Conservation (phyloP, 2,329 filamentous ascomycete species). For the Stachybotrys chlorohalonatus region DNA sequence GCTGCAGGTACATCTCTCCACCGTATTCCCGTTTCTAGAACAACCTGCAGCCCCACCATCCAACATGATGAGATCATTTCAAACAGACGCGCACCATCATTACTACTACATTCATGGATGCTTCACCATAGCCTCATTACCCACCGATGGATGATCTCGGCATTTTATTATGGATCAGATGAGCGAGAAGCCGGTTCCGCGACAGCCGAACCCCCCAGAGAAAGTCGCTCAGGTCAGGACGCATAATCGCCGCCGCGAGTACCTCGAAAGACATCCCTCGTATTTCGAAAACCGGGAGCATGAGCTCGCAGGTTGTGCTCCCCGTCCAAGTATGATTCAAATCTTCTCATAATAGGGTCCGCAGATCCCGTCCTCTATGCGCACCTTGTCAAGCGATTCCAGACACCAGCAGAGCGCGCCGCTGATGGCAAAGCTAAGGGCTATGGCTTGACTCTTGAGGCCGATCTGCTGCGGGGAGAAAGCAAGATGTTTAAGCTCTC, state of each 20-base stretch:
- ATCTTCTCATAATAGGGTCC: background rate
- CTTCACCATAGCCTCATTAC: no score
- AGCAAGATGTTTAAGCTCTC: slow-evolving; percentile 56
- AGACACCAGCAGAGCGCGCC: slow-evolving; percentile 63
- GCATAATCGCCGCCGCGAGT: slow-evolving; percentile 72
- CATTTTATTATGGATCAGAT: background rate
- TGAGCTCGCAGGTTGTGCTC: slow-evolving; percentile 38
- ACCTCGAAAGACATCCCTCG: slow-evolving; percentile 60
- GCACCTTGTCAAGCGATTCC: slow-evolving; percentile 66
- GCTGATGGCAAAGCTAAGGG: slow-evolving; percentile 65
- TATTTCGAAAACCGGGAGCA: slow-evolving; percentile 56
- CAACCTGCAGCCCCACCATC: no score
- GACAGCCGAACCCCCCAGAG: slow-evolving; percentile 31
- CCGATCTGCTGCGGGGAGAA: slow-evolving; percentile 68
- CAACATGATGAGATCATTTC: no score
- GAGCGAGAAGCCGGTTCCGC: slow-evolving; percentile 30
- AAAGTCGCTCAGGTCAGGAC: slow-evolving; percentile 40
- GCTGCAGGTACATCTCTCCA: no score
- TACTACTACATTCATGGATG: no score
- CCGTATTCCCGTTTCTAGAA: no score
- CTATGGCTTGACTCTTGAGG: slow-evolving; percentile 69
- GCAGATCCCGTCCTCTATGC: slow-evolving; percentile 75
- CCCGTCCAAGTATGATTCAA: slow-evolving; percentile 4
- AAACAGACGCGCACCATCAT: no score
- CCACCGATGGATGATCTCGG: no score